A percentile compares a stretch with the other conserved stretches of the same genome.
phyloP scores from a whole-genome alignment of 345 rosid genomes.

The Odontarrhena argentea region DNA sequence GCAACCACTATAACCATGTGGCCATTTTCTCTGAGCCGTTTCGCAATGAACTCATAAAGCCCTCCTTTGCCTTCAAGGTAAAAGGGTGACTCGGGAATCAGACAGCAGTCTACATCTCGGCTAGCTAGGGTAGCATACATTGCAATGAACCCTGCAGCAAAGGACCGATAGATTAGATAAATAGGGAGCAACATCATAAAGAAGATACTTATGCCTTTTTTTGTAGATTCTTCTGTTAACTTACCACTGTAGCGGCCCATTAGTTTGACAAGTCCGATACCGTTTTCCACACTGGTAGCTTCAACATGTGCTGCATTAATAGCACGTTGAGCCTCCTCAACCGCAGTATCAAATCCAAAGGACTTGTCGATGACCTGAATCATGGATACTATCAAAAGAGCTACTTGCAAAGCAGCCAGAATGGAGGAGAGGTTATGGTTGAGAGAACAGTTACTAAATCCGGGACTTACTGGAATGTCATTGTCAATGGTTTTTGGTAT shows the following conservation, averaged over 20 bases:
- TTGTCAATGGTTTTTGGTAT: slow-evolving; percentile 94
- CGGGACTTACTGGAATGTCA: slow-evolving; percentile 75
- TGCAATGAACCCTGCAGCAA: slow-evolving; percentile 61
- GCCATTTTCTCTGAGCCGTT: slow-evolving; percentile 70
- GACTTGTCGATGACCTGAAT: slow-evolving; percentile 88
- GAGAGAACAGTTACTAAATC: slow-evolving; percentile 12
- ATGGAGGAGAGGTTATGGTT: slow-evolving; percentile 2
- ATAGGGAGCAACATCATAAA: background rate
- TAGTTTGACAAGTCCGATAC: slow-evolving; percentile 86
- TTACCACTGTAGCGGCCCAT: slow-evolving; percentile 90
- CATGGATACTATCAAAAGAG: slow-evolving; percentile 24
- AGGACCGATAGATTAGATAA: slow-evolving; percentile 10
- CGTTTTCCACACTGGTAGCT: slow-evolving; percentile 72
- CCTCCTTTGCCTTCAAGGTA: slow-evolving; percentile 90
- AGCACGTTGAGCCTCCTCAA: slow-evolving; percentile 97
- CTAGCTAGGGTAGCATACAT: slow-evolving; percentile 89
- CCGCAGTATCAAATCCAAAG: slow-evolving; percentile 92
- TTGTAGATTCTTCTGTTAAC: slow-evolving; percentile 35
- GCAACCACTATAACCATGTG: slow-evolving; percentile 90
- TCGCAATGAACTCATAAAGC: slow-evolving; percentile 62
- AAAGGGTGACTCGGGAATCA: slow-evolving; percentile 95
- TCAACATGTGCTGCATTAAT: slow-evolving; percentile 93
- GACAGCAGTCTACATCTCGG: slow-evolving; percentile 90
- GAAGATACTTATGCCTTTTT: slow-evolving; percentile 4
- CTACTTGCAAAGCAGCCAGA: slow-evolving; percentile 16